Conservation (phyloP, 805 yeast genomes). For the Candida multigemmis region DNA sequence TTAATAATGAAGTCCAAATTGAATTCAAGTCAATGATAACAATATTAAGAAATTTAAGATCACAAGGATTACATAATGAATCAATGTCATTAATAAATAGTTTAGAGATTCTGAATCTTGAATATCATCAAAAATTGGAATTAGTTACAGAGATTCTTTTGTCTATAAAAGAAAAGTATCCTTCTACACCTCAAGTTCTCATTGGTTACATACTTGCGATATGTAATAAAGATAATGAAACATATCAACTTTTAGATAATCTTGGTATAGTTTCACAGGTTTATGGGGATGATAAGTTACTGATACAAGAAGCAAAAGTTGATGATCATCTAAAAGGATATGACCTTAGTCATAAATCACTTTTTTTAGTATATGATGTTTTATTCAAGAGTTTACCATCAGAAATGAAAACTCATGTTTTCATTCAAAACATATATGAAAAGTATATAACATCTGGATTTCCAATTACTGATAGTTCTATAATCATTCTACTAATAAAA, state of each 20-base stretch:
- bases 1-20: constrained; percentile 14
- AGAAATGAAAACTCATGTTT: constrained; percentile 7
- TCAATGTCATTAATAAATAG: constrained; percentile 24
- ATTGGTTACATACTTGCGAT: constrained; percentile 26
- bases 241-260: constrained; percentile 14
- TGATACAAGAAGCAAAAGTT: constrained; percentile 21
- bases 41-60: constrained; percentile 20
- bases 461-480: constrained; percentile 8
- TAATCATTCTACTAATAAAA: constrained; percentile 13
- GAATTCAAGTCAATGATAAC: constrained; percentile 13
- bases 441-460: constrained; percentile 13
- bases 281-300: constrained; percentile 12
- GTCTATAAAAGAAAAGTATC: constrained; percentile 19
- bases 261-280: constrained; percentile 15
- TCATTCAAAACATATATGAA: constrained; percentile 12
- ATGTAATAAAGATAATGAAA: constrained; percentile 6
- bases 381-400: constrained; percentile 9
- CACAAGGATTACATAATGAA: constrained; percentile 20
- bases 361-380: constrained; percentile 16
- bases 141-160: constrained; percentile 22
- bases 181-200: constrained; percentile 22
- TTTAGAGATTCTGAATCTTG: constrained; percentile 13
- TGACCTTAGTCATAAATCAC: constrained; percentile 9
- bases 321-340: constrained; percentile 15
- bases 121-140: constrained; percentile 7